Base-by-base conservation (phyloP, 208 protist species). In the Leptomonas seymouri region DNA sequence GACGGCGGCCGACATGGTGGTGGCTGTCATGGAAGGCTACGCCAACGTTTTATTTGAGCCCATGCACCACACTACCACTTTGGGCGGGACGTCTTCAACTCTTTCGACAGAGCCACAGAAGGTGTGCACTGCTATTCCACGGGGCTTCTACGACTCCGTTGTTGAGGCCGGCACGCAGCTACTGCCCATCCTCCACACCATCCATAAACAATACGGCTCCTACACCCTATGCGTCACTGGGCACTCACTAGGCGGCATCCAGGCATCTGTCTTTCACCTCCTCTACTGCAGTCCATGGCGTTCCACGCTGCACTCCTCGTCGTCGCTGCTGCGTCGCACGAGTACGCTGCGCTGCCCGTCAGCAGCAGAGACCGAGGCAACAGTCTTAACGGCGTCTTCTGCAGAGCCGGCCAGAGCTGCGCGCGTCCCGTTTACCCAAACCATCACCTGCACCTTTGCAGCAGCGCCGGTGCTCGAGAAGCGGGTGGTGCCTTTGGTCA, bases 241-340 rank as follows among this genome's bases (percentile, higher is more conserved):
- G 9, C 90, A 95, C 77, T 95, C 87, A 31, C 87, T 95, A 48
- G 90, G 90, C 21, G 90, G 80, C 49, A 76, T 88, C 31, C 62
- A 85, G 75, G 90, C 90, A 12, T 84, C 74, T 53, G 63, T 95
- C 46, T 95, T 93, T 58, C 86, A 93, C 64, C 71, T 95, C 4
- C 65, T 93, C 7, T 91, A 85, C 67, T 84, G 80, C 51, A 70
- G 30, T 34, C 70, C 39, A 44, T 62, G 67, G 65, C 36, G 57
- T 8, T 36, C 65, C 25, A 51, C 34, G 23, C 51, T 51, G 63
- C 66, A 49, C 7, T 68, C 57, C 14, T 63, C 60, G 15, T 51
- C 56, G 39, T 56, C 61, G 49, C 62, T 67, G 31, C 34, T 60
- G 58, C 71, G 60, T 9, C 70, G 70, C 41, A 42, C 76, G 3